These are phyloP conservation scores for Mrakia hoshinonis DNA, from an alignment of 768 basidiomycete species.

Conservation along the genomic window DNA sequence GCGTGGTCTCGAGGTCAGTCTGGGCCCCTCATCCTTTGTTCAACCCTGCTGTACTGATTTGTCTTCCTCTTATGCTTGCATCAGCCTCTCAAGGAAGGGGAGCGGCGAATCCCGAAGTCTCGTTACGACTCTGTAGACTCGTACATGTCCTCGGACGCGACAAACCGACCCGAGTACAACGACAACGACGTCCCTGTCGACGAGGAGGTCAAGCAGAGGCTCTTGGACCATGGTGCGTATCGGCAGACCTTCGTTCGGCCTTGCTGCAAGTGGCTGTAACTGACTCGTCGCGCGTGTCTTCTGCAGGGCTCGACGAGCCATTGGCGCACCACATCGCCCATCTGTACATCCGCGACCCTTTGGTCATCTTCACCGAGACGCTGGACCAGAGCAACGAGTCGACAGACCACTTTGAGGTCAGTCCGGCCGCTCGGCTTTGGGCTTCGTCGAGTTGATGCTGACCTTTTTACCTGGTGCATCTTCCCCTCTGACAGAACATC, in stretches of 20 bases:
- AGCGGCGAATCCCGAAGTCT: slow-evolving; percentile 83
- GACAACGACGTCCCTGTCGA: slow-evolving; percentile 77
- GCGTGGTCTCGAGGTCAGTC: slow-evolving; percentile 65
- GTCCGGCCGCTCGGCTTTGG: slow-evolving; percentile 20
- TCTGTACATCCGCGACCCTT: slow-evolving; percentile 92
- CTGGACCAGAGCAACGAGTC: slow-evolving; percentile 86
- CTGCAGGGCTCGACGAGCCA: slow-evolving; percentile 68
- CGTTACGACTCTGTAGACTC: slow-evolving; percentile 93
- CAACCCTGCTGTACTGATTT: background rate
- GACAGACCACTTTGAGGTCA: slow-evolving; percentile 91
- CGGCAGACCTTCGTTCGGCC: background rate
- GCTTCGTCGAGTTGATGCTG: background rate
- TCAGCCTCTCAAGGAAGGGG: slow-evolving; percentile 67
- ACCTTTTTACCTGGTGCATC: background rate
- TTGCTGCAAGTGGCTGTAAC: background rate
- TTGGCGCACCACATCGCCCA: slow-evolving; percentile 89
- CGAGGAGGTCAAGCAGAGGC: slow-evolving; percentile 58
- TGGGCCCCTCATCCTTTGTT: slow-evolving; percentile 1
- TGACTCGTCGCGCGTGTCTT: background rate
- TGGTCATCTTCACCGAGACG: slow-evolving; percentile 89
- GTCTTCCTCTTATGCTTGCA: too few species aligned
- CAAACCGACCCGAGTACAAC: slow-evolving; percentile 87
- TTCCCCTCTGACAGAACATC: slow-evolving; percentile 57
- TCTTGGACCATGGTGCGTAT: slow-evolving; percentile 64
- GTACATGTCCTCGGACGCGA: slow-evolving; percentile 78